Base-by-base conservation (phyloP, 805 yeast species). In the Scheffersomyces stipitis region DNA sequence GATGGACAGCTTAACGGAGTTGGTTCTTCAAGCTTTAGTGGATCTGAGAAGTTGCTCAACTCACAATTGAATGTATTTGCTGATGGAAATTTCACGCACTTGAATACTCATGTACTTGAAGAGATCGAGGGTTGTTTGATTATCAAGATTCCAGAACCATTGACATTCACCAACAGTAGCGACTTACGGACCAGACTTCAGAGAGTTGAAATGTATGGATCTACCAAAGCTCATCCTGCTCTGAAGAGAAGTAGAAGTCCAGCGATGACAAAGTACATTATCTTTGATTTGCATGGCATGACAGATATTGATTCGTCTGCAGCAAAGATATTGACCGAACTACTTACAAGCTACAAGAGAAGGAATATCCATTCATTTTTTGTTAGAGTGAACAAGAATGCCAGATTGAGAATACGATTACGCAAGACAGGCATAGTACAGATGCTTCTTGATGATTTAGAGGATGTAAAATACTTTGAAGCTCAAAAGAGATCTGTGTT, bases 111-210 rank as follows among this genome's bases (percentile, higher is more conserved):
- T 15, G 66, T 60, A 1, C 44, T 69, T 13, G 73, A 69, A 35
- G 73, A 69, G 38, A 63, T 69, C 24, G 73, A 69, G 44, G 73
- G 74, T 4, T 67, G 73, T 46, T 50, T 69, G 9, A 67, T 68
- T 8, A 57, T 69, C 15, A 64, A 60, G 39, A 66, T 69, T 24
- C 73, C 73, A 2, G 74, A 69, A 44, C 73, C 73, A 7, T 49
- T 69, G 29, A 66, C 72, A 3, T 69, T 69, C 43, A 63, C 71
- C 12, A 69, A 69, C 39, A 56, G 68, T 18, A 62, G 57, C 41
- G 74, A 69, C 42, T 50, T 69, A 34, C 54, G 63, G 31, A 44
- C 64, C 12, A 46, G 75, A 26, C 54, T 69, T 26, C 62, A 59
- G 40, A 37, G 75, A 28, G 65, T 69, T 9, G 75, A 69, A 39